These are phyloP conservation scores for Coemansia reversa DNA, from an alignment of 192 early-diverging fungal species.

Conservation along the genomic window DNA sequence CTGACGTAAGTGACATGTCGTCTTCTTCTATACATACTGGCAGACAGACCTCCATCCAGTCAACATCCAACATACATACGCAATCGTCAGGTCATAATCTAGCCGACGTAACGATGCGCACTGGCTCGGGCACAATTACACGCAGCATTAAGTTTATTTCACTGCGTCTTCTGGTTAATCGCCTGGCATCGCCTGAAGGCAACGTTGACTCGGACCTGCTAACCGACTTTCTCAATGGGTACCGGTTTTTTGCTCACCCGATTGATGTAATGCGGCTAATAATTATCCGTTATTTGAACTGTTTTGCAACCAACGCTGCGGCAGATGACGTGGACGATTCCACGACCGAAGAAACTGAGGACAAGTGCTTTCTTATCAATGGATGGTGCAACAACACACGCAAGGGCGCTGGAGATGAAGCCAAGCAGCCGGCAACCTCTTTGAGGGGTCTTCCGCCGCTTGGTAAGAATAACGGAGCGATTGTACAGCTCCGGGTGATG, in stretches of 20 bases:
- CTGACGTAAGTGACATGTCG: slow-evolving; percentile 31
- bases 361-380: slow-evolving; percentile 41
- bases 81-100: slow-evolving; percentile 33
- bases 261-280: slow-evolving; percentile 67
- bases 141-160: slow-evolving; percentile 52
- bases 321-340: slow-evolving; percentile 18
- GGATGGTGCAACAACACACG: slow-evolving; percentile 29
- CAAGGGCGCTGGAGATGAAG: slow-evolving; percentile 6
- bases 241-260: slow-evolving; percentile 65
- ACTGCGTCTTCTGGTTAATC: slow-evolving; percentile 52
- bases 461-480: slow-evolving; percentile 46
- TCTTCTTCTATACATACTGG: slow-evolving; percentile 2
- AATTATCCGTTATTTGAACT: slow-evolving; percentile 62
- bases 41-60: slow-evolving; percentile 1
- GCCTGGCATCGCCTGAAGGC: slow-evolving; percentile 53
- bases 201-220: slow-evolving; percentile 62
- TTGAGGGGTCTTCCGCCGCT: slow-evolving; percentile 25
- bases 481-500: slow-evolving; percentile 75
- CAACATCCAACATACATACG: slow-evolving; percentile 15
- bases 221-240: slow-evolving; percentile 64
- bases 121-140: slow-evolving; percentile 45
- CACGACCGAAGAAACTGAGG: slow-evolving; percentile 14
- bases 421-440: slow-evolving; percentile 5
- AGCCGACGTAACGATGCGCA: slow-evolving; percentile 50
- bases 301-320: slow-evolving; percentile 24